Evolutionary conservation across 2,329 filamentous ascomycete genomes (phyloP), one percentile per base, ranked within the genome.

Genomic region (Tolypocladium tropicale): DNA sequence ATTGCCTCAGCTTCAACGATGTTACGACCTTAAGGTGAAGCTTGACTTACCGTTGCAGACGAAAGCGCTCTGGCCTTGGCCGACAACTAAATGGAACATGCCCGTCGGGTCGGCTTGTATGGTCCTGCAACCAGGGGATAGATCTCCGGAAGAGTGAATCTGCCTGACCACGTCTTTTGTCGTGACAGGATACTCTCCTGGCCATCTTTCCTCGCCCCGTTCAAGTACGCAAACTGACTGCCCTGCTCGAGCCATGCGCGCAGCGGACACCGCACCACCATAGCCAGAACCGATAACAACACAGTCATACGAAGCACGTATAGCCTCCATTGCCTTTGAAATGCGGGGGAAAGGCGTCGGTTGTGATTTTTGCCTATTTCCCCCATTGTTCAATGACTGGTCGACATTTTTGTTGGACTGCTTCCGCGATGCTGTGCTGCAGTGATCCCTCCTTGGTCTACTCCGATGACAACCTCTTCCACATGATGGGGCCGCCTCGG

Each of bases 281-380:
- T 88, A 89, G 1, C 85, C 85, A 11, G 83, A 86, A 1, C 85
- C 85, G 56, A 88, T 81, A 33, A 88, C 82, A 12, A 89, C 77
- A 41, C 80, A 80, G 68, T 88, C 85, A 61, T 89, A 88, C 0
- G 66, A 68, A 55, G 72, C 70, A 30, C 78, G 74, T 65, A 86
- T 77, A 30, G 83, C 69, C 63, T 84, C 78, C 14, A 85, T 75
- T 0, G 80, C 76, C 57, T 75, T 78, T 25, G 80, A 81, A 57
- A 85, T 78, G 1, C 81, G 75, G 1, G 80, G 81, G 58, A 77
- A 83, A 9, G 23, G 12, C 21, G 21, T 6, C n/a, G n/a, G n/a
- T 25, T 0, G 3, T 4, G 12, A 6, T 25, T 4, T 2, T 46
- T 16, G 6, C 23, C 16, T 4, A n/a, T n/a, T n/a, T n/a, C n/a